Percentiles rank a stretch among this genome's conserved stretches.
phyloP scores from a whole-genome alignment of 2,329 filamentous ascomycete species.

The Stagonosporopsis tanaceti region DNA sequence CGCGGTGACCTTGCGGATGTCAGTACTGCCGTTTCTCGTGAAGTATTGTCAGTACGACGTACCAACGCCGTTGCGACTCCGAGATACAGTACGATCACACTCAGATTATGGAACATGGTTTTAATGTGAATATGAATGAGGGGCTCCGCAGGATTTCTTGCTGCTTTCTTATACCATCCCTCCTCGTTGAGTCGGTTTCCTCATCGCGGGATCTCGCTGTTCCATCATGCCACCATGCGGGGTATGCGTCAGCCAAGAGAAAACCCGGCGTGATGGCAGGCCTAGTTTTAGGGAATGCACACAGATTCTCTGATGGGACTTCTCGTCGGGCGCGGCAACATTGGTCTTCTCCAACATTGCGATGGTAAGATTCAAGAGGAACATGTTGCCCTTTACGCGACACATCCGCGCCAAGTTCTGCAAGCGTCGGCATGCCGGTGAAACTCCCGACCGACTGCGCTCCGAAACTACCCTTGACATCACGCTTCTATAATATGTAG shows the following conservation, averaged over 20 bases:
- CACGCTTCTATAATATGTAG: background rate
- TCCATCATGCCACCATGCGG: slow-evolving; percentile 5
- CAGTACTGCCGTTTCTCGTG: background rate
- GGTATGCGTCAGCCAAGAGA: slow-evolving; percentile 3
- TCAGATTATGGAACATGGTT: background rate
- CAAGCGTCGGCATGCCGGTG: background rate
- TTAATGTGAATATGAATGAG: background rate
- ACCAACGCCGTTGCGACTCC: background rate
- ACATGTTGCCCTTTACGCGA: background rate
- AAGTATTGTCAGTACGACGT: background rate
- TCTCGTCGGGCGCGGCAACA: background rate
- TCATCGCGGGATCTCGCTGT: slow-evolving; percentile 10
- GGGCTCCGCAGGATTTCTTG: background rate
- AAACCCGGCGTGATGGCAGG: background rate
- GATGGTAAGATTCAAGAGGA: background rate
- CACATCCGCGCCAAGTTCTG: background rate
- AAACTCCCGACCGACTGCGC: background rate
- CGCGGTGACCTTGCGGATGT: slow-evolving; percentile 9
- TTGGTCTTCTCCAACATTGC: background rate
- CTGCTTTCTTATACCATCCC: background rate
- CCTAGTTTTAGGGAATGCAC: background rate
- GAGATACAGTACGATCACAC: background rate
- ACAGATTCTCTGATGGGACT: background rate
- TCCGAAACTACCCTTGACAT: slow-evolving; percentile 1
- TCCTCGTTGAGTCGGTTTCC: slow-evolving; percentile 1